Base-by-base conservation (phyloP, 148 eudicot species). In the Rhododendron griersonianum region DNA sequence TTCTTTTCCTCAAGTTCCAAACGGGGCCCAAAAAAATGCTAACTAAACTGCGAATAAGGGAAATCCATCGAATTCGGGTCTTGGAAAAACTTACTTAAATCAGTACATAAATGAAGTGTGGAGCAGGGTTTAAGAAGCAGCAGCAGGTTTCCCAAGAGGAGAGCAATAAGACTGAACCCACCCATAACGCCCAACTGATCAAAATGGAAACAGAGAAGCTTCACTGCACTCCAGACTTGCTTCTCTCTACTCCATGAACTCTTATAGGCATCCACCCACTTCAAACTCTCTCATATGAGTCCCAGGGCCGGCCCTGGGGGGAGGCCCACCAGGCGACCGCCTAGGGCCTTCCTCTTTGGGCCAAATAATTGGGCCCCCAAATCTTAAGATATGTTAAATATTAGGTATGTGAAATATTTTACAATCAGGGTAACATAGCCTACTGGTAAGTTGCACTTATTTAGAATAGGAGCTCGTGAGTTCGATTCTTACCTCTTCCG, bases 71-170 rank as follows among this genome's bases (percentile, higher is more conserved):
- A 69, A 74, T 6, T 25, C 8, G 63, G 23, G 61, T 82, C 23
- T 61, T 28, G 45, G 39, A 21, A 59, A 28, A 59, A 85, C 93
- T 7, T 85, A 91, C 93, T 89, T 88, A 89, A 90, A 85, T 91
- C 86, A 75, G 91, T 87, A 83, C 93, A 91, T 33, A 90, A 83
- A 4, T 91, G 93, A 81, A 59, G 86, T 63, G 92, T 76, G 47
- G 39, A 76, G 33, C 78, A 89, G 86, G 87, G 88, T 85, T 87
- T 73, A 11, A 87, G 87, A 85, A 90, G 85, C 77, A 83, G 83
- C 86, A 91, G 76, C 81, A 91, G 81, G 77, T 61, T 86, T 69
- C 85, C 81, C 23, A 87, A 81, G 33, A 90, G 77, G 74, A 89
- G 21, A 51, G 44, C 21, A 19, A 63, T 33, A 48, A 75, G 53